phyloP scores from a whole-genome alignment of 345 rosid species.

The Gossypium sturtianum region DNA sequence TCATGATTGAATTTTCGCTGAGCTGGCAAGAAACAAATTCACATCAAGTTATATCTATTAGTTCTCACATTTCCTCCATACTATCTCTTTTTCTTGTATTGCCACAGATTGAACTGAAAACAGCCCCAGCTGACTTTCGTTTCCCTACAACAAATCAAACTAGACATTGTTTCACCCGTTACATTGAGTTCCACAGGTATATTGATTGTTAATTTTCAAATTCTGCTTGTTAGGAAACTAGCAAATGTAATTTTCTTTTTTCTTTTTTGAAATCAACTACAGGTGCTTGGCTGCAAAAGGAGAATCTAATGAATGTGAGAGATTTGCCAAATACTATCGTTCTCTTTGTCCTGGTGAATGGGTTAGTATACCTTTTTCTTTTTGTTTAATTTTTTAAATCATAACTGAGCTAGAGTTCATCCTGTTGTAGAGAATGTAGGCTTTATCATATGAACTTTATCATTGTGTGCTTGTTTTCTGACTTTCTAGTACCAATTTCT shows the following conservation, averaged over 20 bases:
- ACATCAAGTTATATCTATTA: not conserved
- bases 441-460: not conserved
- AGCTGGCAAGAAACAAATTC: not conserved
- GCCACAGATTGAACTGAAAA: conserved; percentile 54
- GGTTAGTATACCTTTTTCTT: conserved; percentile 38
- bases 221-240: not conserved
- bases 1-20: not conserved
- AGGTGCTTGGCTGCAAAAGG: conserved; percentile 84
- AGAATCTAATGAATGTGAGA: conserved; percentile 63
- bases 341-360: conserved; percentile 97
- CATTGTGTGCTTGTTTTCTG: not conserved
- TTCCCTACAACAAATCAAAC: conserved; percentile 83
- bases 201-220: not conserved
- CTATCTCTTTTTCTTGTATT: not conserved
- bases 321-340: conserved; percentile 72
- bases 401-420: not conserved
- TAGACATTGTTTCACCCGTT: conserved; percentile 73
- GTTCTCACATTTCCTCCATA: not conserved
- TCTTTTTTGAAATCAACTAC: conserved; percentile 6
- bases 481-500: not conserved
- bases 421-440: not conserved
- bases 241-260: not conserved
- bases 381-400: not conserved
- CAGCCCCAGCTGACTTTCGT: conserved; percentile 20
- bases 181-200: conserved; percentile 74